Evolutionary conservation across 192 early-diverging fungal species (phyloP), one percentile per base, ranked within the genome.

Genomic region (Entomortierella beljakovae): DNA sequence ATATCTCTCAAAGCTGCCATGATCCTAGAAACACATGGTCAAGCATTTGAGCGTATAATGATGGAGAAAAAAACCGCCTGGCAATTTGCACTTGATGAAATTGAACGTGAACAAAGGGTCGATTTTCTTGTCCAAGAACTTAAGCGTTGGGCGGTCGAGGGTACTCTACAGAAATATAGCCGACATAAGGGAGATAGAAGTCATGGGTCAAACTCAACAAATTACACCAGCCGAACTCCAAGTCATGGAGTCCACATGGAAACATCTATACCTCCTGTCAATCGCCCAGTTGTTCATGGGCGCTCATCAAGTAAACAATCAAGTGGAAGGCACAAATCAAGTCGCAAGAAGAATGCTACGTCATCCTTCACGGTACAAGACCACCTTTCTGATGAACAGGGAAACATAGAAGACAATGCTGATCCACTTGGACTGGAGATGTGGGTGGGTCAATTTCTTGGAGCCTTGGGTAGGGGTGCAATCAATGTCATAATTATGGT

Each of bases 91-190:
- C 57, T 74, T 0, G 35, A 52, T 33, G 71, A 64, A 11, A 49
- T 74, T 23, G 71, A 74, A 25, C 71, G 71, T 20, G 71, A 74
- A 40, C 71, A 66, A 29, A 42, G 71, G 38, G 66, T 74, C 33
- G 63, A 74, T 32, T 74, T 74, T 49, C 57, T 74, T 16, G 52
- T 74, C 8, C 57, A 66, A 25, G 71, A 74, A 40, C 26, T 74
- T 6, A 65, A 35, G 16, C 71, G 71, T 2, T 74, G 71, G 71
- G 71, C 71, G 1, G 55, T 28, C 2, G 48, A 57, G 10, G 57
- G 33, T 56, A 35, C 26, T 51, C 23, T 7, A 22, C 28, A 62
- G 15, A 46, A 32, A 33, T 32, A 55, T 16, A 25, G 22, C 56
- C 29, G 6, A 9, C 5, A 33, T 25, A 29, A 42, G 1, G 9